Conservation (phyloP, 257 asterid species). For the Jacaranda mimosifolia region DNA sequence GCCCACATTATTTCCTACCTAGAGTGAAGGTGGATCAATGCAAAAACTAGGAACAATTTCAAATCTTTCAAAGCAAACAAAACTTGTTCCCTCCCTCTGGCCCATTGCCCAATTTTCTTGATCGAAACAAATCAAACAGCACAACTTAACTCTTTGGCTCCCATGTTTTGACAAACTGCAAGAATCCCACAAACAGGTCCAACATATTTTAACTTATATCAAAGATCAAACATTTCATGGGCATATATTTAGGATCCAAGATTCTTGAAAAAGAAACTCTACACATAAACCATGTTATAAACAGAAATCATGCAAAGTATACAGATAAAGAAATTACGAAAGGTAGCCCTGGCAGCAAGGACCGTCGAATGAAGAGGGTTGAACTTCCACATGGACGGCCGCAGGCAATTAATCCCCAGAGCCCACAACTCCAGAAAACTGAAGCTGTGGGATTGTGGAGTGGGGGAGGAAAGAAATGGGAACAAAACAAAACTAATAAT, state of each 20-base stretch:
- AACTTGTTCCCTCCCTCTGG: not conserved
- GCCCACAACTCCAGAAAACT: conserved; percentile 43
- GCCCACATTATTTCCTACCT: too few species aligned
- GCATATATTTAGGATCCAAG: not conserved
- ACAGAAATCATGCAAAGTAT: not conserved
- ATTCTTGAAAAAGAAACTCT: not conserved
- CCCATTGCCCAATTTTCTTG: not conserved
- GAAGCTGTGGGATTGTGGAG: conserved; percentile 41
- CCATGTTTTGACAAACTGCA: not conserved
- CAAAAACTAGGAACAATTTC: not conserved
- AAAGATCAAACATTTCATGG: not conserved
- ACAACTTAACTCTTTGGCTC: not conserved
- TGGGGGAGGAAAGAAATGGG: not conserved
- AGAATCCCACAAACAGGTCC: conserved; percentile 4
- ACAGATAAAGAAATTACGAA: not conserved
- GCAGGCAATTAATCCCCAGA: not conserved
- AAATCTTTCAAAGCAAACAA: not conserved
- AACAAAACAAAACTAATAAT: not conserved
- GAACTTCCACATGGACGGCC: conserved; percentile 27
- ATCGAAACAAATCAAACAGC: not conserved
- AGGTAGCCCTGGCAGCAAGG: not conserved
- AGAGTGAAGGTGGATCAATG: not conserved
- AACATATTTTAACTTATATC: not conserved
- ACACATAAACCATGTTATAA: not conserved
- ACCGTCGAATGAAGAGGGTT: not conserved